Evolutionary conservation across 164 flowering plant species (phyloP).

Genomic region (Magnolia kwangsiensis): DNA sequence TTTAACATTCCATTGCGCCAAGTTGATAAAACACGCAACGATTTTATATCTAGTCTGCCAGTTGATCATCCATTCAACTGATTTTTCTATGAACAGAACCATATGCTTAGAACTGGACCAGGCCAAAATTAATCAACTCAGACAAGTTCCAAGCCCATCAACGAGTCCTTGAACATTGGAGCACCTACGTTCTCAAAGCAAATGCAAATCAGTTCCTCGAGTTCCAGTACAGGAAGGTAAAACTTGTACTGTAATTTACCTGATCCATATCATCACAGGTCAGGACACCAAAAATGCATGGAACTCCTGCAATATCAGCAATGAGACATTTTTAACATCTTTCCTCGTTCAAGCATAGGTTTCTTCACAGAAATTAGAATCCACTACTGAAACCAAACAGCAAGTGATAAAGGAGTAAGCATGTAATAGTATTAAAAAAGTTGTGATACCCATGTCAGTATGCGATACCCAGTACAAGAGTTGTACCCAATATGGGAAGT

Average conservation of each 20-base stretch:
- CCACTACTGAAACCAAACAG: neutral
- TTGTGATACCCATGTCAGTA: neutral
- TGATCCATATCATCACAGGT: constrained; percentile 96
- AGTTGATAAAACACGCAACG: neutral
- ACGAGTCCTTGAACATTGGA: neutral
- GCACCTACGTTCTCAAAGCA: neutral
- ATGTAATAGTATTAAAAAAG: neutral
- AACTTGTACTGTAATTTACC: constrained; percentile 36
- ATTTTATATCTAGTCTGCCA: neutral
- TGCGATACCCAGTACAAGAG: neutral
- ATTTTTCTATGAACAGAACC: neutral
- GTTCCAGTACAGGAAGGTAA: neutral
- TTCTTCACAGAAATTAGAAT: neutral
- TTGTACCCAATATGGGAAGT: neutral
- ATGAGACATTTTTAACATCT: neutral
- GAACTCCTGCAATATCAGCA: constrained; percentile 61
- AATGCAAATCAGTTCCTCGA: neutral
- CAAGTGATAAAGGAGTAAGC: neutral
- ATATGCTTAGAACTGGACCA: neutral
- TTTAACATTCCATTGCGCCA: neutral
- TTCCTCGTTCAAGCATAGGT: neutral
- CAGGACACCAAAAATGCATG: constrained; percentile 90
- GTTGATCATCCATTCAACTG: neutral
- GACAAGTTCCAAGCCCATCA: neutral
- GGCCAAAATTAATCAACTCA: neutral